Evolutionary conservation across 2,329 filamentous ascomycete genomes (phyloP).

Genomic region (Hypoxylon sp.): DNA sequence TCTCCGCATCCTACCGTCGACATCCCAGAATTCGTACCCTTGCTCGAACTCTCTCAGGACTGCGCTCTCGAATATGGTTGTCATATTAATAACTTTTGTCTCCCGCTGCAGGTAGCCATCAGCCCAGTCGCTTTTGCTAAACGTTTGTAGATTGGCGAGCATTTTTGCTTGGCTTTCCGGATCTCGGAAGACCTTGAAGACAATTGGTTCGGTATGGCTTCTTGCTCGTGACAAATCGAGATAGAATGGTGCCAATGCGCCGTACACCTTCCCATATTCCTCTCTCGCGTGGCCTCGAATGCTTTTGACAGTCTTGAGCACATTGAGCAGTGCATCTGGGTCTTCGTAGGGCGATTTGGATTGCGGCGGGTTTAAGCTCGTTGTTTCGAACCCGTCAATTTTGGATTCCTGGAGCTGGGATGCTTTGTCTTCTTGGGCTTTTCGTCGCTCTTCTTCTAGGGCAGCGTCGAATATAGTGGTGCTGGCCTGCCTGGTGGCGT

Average conservation of each 20-base stretch:
- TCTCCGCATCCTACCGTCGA: conserved; percentile 86
- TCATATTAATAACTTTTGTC: conserved; percentile 77
- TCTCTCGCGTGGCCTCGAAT: conserved; percentile 85
- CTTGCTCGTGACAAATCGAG: conserved; percentile 77
- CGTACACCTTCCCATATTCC: conserved; percentile 91
- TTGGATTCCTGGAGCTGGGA: conserved; percentile 41
- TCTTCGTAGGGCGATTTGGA: conserved; percentile 62
- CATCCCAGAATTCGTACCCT: conserved; percentile 87
- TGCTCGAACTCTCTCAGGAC: conserved; percentile 92
- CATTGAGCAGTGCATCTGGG: conserved; percentile 70
- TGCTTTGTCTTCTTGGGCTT: conserved; percentile 49
- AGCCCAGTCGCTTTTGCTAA: conserved; percentile 82
- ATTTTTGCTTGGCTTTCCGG: conserved; percentile 92
- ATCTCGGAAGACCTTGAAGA: conserved; percentile 87
- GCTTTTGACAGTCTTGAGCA: conserved; percentile 76
- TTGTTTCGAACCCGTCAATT: conserved; percentile 80
- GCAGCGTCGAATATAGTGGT: conserved; percentile 79
- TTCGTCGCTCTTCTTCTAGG: conserved; percentile 69
- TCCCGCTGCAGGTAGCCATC: conserved; percentile 76
- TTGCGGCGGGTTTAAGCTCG: conserved; percentile 62
- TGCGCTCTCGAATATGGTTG: conserved; percentile 86
- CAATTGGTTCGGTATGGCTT: conserved; percentile 79
- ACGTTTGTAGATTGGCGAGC: conserved; percentile 80
- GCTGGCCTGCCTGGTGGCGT: conserved; percentile 46
- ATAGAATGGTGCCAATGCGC: conserved; percentile 89